Evolutionary conservation across 2,329 filamentous ascomycete species (phyloP).

Genomic region (Leptographium galeiforme): DNA sequence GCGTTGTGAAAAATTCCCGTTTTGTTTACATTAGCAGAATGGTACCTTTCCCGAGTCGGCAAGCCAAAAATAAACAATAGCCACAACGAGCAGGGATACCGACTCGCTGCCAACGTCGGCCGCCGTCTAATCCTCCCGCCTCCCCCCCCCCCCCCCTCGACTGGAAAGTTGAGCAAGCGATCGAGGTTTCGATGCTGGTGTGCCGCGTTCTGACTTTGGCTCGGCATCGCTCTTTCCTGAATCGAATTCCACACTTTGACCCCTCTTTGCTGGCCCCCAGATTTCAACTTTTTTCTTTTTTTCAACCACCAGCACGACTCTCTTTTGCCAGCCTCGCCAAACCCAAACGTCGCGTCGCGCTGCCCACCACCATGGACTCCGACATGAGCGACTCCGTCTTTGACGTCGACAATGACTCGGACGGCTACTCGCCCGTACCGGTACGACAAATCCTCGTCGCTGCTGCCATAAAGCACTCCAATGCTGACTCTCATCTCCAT

Average conservation of each 20-base stretch:
- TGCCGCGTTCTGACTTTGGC: no score
- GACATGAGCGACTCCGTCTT: slow-evolving; percentile 50
- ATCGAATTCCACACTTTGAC: background rate
- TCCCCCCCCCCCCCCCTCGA: no score
- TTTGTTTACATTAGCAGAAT: no score
- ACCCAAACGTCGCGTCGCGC: background rate
- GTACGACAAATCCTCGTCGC: slow-evolving; percentile 21
- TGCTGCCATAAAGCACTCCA: background rate
- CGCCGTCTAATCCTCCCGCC: no score
- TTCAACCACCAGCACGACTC: background rate
- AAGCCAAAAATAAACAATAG: no score
- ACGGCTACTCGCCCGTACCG: slow-evolving; percentile 41
- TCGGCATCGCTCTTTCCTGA: no score
- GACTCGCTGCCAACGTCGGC: no score
- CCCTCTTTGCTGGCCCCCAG: background rate
- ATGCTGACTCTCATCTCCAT: background rate
- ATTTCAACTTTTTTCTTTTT: background rate
- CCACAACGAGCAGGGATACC: no score
- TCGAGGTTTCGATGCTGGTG: no score
- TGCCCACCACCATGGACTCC: slow-evolving; percentile 32
- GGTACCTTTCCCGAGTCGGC: no score
- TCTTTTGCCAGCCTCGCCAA: background rate
- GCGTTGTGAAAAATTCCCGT: no score
- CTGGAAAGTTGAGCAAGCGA: no score
- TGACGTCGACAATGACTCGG: slow-evolving; percentile 40